phyloP scores from a whole-genome alignment of 2,329 filamentous ascomycete species.

The Claviceps sp. region DNA sequence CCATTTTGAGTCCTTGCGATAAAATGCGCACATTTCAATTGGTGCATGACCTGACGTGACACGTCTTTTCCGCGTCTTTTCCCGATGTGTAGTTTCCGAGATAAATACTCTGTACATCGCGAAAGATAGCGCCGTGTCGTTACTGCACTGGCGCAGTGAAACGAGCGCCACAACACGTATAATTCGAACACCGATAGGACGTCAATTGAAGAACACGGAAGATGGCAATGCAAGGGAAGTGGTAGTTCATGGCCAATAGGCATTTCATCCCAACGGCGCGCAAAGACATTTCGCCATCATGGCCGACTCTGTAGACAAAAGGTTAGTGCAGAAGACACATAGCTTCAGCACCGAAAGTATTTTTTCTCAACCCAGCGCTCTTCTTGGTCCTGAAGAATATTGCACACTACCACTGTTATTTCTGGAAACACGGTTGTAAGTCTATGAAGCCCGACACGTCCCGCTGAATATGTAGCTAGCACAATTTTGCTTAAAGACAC shows the following conservation, averaged over 20 bases:
- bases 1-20: no score
- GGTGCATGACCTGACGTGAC: no score
- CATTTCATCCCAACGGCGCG: no score
- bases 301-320: not conserved
- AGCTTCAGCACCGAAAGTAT: conserved; percentile 68
- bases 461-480: conserved; percentile 85
- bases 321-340: not conserved
- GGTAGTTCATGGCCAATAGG: not conserved
- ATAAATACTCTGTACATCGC: no score
- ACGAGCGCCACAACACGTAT: no score
- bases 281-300: not conserved
- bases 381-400: conserved; percentile 69
- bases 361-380: conserved; percentile 79
- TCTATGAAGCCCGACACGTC: conserved; percentile 69
- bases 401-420: conserved; percentile 74
- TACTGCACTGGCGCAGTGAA: no score
- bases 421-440: conserved; percentile 80
- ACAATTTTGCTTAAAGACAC: conserved; percentile 75
- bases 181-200: no score
- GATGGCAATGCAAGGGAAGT: not conserved
- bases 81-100: no score
- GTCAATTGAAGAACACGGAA: not conserved
- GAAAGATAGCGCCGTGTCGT: no score
- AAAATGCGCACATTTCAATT: no score
- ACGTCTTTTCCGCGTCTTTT: no score